These are phyloP conservation scores for Cordyceps militaris DNA, from an alignment of 2,329 filamentous ascomycete genomes.

Conservation along the genomic window DNA sequence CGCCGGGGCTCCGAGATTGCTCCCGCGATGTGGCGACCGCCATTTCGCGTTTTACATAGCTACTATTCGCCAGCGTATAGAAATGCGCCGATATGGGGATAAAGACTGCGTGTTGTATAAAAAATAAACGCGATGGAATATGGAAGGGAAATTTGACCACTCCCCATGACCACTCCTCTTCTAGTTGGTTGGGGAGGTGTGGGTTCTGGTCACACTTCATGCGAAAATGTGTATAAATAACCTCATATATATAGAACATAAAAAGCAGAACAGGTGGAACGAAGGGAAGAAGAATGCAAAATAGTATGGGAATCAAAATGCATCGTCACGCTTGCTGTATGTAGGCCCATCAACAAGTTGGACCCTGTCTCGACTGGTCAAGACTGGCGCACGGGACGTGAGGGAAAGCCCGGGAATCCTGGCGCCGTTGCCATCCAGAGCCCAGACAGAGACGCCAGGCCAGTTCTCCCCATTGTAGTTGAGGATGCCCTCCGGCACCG, in stretches of 20 bases:
- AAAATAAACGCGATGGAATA: not conserved
- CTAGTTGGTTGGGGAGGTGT: too few species aligned
- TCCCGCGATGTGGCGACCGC: slow-evolving; percentile 22
- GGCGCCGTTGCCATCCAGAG: slow-evolving; percentile 49
- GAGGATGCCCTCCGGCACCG: slow-evolving; percentile 66
- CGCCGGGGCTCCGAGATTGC: slow-evolving; percentile 14
- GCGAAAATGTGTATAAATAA: not conserved
- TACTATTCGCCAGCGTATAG: slow-evolving; percentile 53
- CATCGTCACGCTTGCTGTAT: slow-evolving; percentile 39
- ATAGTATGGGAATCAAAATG: slow-evolving; percentile 34
- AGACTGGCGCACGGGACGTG: slow-evolving; percentile 23
- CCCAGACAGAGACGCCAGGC: slow-evolving; percentile 63
- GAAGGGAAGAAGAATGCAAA: not conserved
- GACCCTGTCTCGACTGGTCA: slow-evolving; percentile 35
- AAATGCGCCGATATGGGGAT: slow-evolving; percentile 50
- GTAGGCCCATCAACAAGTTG: slow-evolving; percentile 36
- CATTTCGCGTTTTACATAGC: slow-evolving; percentile 49
- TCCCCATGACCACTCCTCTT: too few species aligned
- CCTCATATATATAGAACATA: not conserved
- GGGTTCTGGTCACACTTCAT: too few species aligned
- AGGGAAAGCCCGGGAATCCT: slow-evolving; percentile 49
- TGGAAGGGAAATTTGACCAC: too few species aligned
- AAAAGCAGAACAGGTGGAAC: not conserved
- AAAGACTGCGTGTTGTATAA: not conserved
- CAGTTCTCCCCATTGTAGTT: slow-evolving; percentile 66